Evolutionary conservation across 768 basidiomycete species (phyloP), one percentile per base, ranked within the genome.

Genomic region (Mycena vulgaris): DNA sequence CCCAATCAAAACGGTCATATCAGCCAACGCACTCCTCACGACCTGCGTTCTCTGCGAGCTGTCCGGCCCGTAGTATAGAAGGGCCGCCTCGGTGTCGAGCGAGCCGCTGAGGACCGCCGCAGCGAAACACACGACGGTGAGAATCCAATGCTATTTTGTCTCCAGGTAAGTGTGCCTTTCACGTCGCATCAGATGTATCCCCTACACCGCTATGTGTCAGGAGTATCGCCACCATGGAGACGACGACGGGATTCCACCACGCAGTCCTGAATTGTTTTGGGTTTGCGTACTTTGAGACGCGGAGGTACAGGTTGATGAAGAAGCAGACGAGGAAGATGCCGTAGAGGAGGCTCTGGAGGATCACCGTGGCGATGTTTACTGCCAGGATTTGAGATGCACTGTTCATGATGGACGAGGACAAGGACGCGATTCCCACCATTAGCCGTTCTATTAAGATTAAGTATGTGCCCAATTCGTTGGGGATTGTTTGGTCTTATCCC

Each of bases 181-280:
- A 37, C 25, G 42, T 35, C 35, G 49, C 17, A 21, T 23, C 21
- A 62, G 35, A 16, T 33, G 60, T 63, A 33, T 48, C 25, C 6
- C 62, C 19, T 48, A 66, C 64, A 23, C n/a, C 56, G 25, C 33
- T 48, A 40, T 7, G 48, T 9, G 56, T 58, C 39, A 58, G 45
- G 39, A 66, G 58, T 45, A 66, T 66, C n/a, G 64, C 64, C 17
- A 66, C 16, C 2, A 56, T 66, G 45, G 55, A 58, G 30, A 58
- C 11, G 31, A 66, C 64, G 53, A 66, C 64, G 19, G 64, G 55
- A 39, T 58, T 66, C 56, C 21, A 66, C 42, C 55, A 66, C 25
- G n/a, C 39, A 56, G 55, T 30, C 42, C 59, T 35, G 37, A 39
- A 56, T 56, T 56, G 55, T 35, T 14, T 37, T 39, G 33, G 31